A percentile compares a stretch with the other conserved stretches of the same genome.
phyloP scores from a whole-genome alignment of 768 basidiomycete genomes.

The Kockovaella imperatae region DNA sequence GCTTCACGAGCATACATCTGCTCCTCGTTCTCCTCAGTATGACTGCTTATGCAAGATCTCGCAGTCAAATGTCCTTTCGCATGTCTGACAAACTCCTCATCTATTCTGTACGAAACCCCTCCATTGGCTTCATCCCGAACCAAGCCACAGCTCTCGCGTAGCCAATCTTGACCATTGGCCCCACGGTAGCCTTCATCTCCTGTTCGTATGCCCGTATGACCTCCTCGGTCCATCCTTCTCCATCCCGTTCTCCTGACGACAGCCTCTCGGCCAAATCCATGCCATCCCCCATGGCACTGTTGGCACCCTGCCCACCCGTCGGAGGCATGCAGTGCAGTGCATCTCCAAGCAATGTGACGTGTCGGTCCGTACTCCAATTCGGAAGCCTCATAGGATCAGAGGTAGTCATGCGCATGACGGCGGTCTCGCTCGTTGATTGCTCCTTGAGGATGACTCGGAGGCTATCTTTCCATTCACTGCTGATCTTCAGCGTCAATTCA shows the following conservation, averaged over 20 bases:
- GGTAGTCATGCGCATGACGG: conserved; percentile 5
- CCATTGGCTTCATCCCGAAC: too few relatives aligned
- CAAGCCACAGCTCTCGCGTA: too few relatives aligned
- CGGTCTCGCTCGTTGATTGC: conserved; percentile 2
- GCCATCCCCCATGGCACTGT: conserved; percentile 14
- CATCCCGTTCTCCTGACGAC: not conserved
- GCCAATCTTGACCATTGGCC: not conserved
- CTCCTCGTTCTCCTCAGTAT: too few relatives aligned
- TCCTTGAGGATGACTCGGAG: conserved; percentile 4
- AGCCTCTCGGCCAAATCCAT: not conserved
- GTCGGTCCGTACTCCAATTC: conserved; percentile 6
- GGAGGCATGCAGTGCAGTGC: conserved; percentile 20
- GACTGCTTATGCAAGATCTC: too few relatives aligned
- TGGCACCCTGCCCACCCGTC: conserved; percentile 16
- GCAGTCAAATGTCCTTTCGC: too few relatives aligned
- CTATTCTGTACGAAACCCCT: too few relatives aligned
- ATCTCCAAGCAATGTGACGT: conserved; percentile 17
- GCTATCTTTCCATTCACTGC: conserved; percentile 5
- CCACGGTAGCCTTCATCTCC: conserved; percentile 9
- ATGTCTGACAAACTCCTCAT: too few relatives aligned
- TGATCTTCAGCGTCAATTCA: too few relatives aligned
- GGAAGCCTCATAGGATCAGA: not conserved
- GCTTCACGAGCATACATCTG: too few relatives aligned
- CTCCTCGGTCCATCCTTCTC: conserved; percentile 4
- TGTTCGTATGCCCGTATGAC: conserved; percentile 9